Base-by-base conservation (phyloP, 139 green algal genomes). In the Chlorella sp. region DNA sequence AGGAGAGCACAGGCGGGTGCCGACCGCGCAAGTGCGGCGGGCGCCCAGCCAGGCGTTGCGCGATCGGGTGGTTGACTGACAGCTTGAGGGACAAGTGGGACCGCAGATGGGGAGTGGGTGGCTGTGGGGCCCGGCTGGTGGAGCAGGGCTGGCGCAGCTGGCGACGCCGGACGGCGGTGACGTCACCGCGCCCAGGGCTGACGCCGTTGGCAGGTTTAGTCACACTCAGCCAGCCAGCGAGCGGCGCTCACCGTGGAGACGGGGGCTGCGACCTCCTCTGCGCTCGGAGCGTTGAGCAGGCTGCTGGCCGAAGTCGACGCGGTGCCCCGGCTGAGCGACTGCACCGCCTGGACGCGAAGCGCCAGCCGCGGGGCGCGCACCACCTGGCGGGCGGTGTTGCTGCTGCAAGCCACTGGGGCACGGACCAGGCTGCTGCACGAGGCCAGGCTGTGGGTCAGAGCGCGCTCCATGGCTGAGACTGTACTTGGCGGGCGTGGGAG, bases 381-480 rank as follows among this genome's bases (percentile, higher is more conserved):
- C 75, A 81, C 75, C 75, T 30, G n/a, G 75, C 14, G 48, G 48
- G 48, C 48, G 48, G 48, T 57, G 48, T 57, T 39, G 75, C 37
- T 36, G 40, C 68, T 18, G 69, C 26, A 40, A 22, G 39, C 37
- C 7, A 37, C 11, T 32, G 28, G 69, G 39, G 36, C 86, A 9
- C 48, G 86, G 42, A 40, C 60, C 86, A 82, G 60, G 71, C 60
- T 66, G 85, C 86, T 87, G 57, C 78, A 80, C 11, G 53, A 80
- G 53, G 76, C 75, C 75, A 82, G 83, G 53, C 34, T 39, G 71
- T 88, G 87, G 53, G 64, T 64, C 18, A 86, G 40, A 22, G n/a
- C n/a, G 48, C 36, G 39, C 86, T 85, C 86, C 86, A 90, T 90
- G n/a, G 61, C 66, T 32, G 73, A n/a, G n/a, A 76, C 37, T 81